These are phyloP conservation scores for Sclerotinia sclerotiorum DNA, from an alignment of 2,329 filamentous ascomycete genomes.

Conservation along the genomic window DNA sequence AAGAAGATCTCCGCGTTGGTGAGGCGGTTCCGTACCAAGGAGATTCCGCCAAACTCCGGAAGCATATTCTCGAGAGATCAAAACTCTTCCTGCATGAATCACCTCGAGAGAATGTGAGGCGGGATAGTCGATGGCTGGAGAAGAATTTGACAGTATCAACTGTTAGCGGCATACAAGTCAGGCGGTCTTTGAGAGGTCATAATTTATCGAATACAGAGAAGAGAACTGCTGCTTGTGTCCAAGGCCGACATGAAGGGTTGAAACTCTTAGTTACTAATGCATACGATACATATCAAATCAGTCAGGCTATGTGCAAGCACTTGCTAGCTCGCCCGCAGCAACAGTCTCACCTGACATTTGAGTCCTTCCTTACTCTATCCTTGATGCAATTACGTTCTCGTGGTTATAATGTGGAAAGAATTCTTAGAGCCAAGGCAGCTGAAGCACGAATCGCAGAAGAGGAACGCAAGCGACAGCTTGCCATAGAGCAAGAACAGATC, in stretches of 20 bases:
- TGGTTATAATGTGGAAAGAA: slow-evolving; percentile 95
- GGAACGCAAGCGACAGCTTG: slow-evolving; percentile 70
- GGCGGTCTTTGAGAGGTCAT: slow-evolving; percentile 71
- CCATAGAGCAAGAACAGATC: slow-evolving; percentile 69
- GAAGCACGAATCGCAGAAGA: slow-evolving; percentile 86
- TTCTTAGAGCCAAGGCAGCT: slow-evolving; percentile 81
- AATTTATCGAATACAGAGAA: slow-evolving; percentile 70
- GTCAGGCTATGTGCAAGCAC: slow-evolving; percentile 78
- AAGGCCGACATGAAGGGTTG: slow-evolving; percentile 54
- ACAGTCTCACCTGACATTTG: slow-evolving; percentile 85
- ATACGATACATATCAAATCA: slow-evolving; percentile 88
- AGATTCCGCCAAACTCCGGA: slow-evolving; percentile 67
- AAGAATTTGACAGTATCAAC: slow-evolving; percentile 76
- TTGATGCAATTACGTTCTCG: slow-evolving; percentile 78
- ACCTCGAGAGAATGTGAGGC: slow-evolving; percentile 70
- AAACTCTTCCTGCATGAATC: slow-evolving; percentile 86
- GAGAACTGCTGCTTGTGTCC: slow-evolving; percentile 68
- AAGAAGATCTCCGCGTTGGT: slow-evolving; percentile 69
- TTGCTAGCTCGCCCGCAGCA: slow-evolving; percentile 81
- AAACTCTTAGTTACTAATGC: slow-evolving; percentile 70
- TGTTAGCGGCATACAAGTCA: slow-evolving; percentile 75
- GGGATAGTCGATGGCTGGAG: slow-evolving; percentile 88
- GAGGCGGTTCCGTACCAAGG: slow-evolving; percentile 64
- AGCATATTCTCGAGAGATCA: slow-evolving; percentile 81
- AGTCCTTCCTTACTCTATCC: slow-evolving; percentile 85